These are phyloP conservation scores for Yarrowia divulgata DNA, from an alignment of 805 yeast species.

Conservation along the genomic window DNA sequence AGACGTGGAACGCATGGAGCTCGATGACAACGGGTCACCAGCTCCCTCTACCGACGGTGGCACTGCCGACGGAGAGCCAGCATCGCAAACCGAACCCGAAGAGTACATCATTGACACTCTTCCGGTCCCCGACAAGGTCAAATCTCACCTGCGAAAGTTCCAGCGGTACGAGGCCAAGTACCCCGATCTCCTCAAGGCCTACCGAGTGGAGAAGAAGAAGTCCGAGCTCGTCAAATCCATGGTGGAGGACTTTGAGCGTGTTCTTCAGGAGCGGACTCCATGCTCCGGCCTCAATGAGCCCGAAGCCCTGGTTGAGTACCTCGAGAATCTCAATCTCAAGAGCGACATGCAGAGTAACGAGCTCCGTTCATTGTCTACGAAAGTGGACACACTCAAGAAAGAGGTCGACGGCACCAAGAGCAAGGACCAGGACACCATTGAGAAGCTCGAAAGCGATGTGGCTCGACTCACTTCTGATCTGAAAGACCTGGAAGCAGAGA, in stretches of 20 bases:
- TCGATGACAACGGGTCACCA: constrained; percentile 21
- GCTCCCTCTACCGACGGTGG: constrained; percentile 9
- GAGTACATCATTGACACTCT: constrained; percentile 28
- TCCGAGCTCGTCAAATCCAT: constrained; percentile 59
- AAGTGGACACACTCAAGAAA: constrained; percentile 38
- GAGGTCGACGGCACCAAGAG: constrained; percentile 32
- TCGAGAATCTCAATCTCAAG: constrained; percentile 67
- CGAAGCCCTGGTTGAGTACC: constrained; percentile 70
- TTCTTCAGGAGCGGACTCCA: constrained; percentile 82
- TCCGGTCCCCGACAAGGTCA: constrained; percentile 49
- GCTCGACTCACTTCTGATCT: constrained; percentile 40
- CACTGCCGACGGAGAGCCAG: background rate
- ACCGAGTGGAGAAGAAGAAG: constrained; percentile 77
- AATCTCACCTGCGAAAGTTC: constrained; percentile 72
- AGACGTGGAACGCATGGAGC: constrained; percentile 43
- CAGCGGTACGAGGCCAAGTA: constrained; percentile 89
- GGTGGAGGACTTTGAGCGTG: constrained; percentile 61
- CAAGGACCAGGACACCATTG: constrained; percentile 42
- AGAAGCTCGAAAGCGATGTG: constrained; percentile 43
- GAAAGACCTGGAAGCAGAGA: constrained; percentile 40
- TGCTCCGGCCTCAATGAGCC: constrained; percentile 76
- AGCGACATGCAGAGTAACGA: constrained; percentile 69
- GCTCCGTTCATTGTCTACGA: constrained; percentile 57
- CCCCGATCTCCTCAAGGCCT: constrained; percentile 84
- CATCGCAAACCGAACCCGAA: constrained; percentile 24